Evolutionary conservation across 2,329 filamentous ascomycete genomes (phyloP).

Genomic region (Cadophora luteo-olivacea): DNA sequence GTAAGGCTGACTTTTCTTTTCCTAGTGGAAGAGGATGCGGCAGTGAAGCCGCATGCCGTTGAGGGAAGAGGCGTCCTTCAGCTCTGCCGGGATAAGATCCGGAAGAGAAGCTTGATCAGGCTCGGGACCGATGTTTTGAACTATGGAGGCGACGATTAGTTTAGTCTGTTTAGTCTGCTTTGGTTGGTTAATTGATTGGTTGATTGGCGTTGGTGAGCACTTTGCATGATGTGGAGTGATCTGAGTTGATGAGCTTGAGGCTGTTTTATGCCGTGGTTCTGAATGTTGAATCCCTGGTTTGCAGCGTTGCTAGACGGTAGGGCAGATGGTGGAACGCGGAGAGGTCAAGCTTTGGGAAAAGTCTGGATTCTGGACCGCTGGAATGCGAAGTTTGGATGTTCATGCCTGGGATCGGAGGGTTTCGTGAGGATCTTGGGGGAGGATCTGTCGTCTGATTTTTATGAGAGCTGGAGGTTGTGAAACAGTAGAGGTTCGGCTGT

Average conservation of each 20-base stretch:
- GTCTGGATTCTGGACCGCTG: neutral
- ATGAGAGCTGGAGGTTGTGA: neutral
- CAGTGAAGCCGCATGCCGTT: constrained; percentile 3
- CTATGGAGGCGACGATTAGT: neutral
- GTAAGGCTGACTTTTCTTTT: neutral
- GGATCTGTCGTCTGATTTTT: constrained; percentile 8
- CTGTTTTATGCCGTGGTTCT: constrained; percentile 7
- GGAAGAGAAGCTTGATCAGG: constrained; percentile 1
- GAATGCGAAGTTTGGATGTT: neutral
- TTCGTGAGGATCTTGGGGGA: constrained; percentile 4
- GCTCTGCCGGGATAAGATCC: neutral
- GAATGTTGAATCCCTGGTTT: neutral
- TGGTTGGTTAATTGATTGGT: neutral
- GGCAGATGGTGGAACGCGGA: neutral
- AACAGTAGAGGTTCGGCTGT: neutral
- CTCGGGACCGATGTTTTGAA: constrained; percentile 9
- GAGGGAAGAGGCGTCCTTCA: constrained; percentile 4
- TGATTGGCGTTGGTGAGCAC: neutral
- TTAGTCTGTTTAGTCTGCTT: neutral
- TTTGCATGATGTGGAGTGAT: constrained; percentile 5
- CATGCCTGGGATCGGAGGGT: neutral
- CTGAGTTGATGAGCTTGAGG: constrained; percentile 3
- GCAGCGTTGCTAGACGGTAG: neutral
- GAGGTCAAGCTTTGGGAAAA: constrained; percentile 2
- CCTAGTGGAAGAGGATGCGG: neutral